Conservation (phyloP, 169 alveolate species). For the Fabrea salina region DNA sequence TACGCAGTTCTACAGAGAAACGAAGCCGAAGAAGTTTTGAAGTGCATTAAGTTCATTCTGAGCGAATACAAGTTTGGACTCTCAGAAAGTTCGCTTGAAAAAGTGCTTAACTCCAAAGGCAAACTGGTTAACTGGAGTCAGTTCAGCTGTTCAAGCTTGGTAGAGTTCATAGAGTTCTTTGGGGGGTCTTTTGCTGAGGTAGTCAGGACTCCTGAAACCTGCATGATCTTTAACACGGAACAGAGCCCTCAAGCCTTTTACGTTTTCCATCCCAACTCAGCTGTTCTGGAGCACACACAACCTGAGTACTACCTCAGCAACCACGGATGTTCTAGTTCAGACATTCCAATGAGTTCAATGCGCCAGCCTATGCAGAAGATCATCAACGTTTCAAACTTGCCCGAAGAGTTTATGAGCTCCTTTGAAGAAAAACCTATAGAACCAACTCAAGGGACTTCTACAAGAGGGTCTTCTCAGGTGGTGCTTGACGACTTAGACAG, state of each 20-base stretch:
- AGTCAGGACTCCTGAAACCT: neutral
- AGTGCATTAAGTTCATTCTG: neutral
- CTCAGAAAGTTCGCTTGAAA: neutral
- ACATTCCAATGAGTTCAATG: too few relatives aligned
- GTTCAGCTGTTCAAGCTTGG: neutral
- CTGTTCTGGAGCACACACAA: too few relatives aligned
- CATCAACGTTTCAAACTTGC: neutral
- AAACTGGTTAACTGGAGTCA: neutral
- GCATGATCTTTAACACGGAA: neutral
- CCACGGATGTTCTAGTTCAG: too few relatives aligned
- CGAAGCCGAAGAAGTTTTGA: neutral
- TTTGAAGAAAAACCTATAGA: too few relatives aligned
- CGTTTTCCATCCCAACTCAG: too few relatives aligned
- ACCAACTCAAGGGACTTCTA: too few relatives aligned
- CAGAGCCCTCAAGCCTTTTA: too few relatives aligned
- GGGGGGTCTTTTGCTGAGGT: neutral
- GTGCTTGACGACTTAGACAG: too few relatives aligned
- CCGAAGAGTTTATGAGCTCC: too few relatives aligned
- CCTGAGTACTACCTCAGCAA: too few relatives aligned
- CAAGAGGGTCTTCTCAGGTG: too few relatives aligned
- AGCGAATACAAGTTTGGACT: neutral
- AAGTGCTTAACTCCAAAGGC: neutral
- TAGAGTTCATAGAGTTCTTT: neutral
- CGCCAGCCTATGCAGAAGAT: too few relatives aligned
- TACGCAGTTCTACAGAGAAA: slow-evolving; percentile 25